Evolutionary conservation across 192 early-diverging fungal genomes (phyloP), one percentile per base, ranked within the genome.

Genomic region (Kappamyces sp.): DNA sequence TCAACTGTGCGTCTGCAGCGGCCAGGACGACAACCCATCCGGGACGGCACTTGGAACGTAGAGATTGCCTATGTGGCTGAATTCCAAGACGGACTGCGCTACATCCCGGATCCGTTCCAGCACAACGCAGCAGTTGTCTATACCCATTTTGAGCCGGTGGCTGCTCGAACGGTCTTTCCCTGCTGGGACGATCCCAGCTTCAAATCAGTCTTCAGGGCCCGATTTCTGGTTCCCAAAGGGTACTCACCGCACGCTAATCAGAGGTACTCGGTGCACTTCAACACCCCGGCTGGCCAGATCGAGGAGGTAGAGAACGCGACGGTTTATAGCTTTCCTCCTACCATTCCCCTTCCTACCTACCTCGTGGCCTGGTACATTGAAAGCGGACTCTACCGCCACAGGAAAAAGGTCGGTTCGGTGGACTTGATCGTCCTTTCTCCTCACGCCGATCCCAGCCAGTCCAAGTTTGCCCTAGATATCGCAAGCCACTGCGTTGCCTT

Each of bases 241-340:
- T 22, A 22, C 22, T 22, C 22, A 22, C 0, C 22, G 22, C 22
- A 22, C 0, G 22, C 22, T 22, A 22, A 22, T 22, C 22, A 22
- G 22, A 22, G 22, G 22, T 74, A 90, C 49, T 78, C 79, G 31
- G 91, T 90, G 11, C 70, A 93, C 29, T 88, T 87, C 47, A 95
- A 95, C 74, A 94, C 89, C 84, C 81, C 88, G 45, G 75, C 80
- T n/a, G 2, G 31, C 40, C 22, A 22, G 15, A 55, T 55, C 32
- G 40, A 9, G n/a, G 5, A 30, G 11, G 32, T 40, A 31, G 40
- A n/a, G 5, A 30, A 55, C 0, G 5, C 11, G 38, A 22, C 40
- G 40, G 45, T 6, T 14, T 32, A 30, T 7, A 14, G 40, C 14
- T 96, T 91, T 66, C 80, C 81, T 35, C 80, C 75, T 30, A 93